Percentiles rank a stretch among this genome's conserved stretches.
These are phyloP conservation scores for Lachnellula suecica DNA, from an alignment of 2,329 filamentous ascomycete species.

Conservation along the genomic window DNA sequence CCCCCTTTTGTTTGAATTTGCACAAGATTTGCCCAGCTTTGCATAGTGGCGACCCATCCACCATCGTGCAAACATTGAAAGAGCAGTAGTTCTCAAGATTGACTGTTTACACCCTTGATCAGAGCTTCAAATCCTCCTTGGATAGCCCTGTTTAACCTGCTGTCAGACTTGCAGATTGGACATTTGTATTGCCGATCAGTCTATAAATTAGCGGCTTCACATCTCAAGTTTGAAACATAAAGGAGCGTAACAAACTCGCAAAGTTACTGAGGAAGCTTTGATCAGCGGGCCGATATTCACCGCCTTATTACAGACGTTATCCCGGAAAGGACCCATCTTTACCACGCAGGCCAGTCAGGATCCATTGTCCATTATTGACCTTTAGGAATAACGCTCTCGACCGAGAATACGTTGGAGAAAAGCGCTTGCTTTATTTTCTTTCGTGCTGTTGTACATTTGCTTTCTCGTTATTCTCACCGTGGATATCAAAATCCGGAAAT, in stretches of 20 bases:
- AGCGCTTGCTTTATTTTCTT: slow-evolving; percentile 21
- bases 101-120: slow-evolving; percentile 11
- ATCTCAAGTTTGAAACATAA: slow-evolving; percentile 19
- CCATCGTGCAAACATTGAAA: slow-evolving; percentile 4
- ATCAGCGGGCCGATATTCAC: slow-evolving; percentile 19
- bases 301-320: slow-evolving; percentile 17
- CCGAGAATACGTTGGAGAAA: slow-evolving; percentile 14
- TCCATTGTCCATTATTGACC: slow-evolving; percentile 15
- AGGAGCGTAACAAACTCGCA: slow-evolving; percentile 10
- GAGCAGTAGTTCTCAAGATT: slow-evolving; percentile 1
- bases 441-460: slow-evolving; percentile 22
- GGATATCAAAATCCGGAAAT: slow-evolving; percentile 19
- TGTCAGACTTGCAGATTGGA: slow-evolving; percentile 22
- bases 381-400: slow-evolving; percentile 14
- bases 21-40: slow-evolving; percentile 8
- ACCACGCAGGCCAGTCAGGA: slow-evolving; percentile 8
- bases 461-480: slow-evolving; percentile 23
- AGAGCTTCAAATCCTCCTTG: slow-evolving; percentile 12
- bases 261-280: slow-evolving; percentile 12
- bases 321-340: slow-evolving; percentile 20
- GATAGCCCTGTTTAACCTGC: slow-evolving; percentile 10
- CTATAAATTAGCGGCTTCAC: slow-evolving; percentile 27
- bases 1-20: neutral
- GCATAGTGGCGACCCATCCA: slow-evolving; percentile 12
- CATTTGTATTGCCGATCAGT: slow-evolving; percentile 17